Evolutionary conservation across 1,139 yeast species (phyloP), one percentile per base, ranked within the genome.

Genomic region (Saccharomyces hybrid): DNA sequence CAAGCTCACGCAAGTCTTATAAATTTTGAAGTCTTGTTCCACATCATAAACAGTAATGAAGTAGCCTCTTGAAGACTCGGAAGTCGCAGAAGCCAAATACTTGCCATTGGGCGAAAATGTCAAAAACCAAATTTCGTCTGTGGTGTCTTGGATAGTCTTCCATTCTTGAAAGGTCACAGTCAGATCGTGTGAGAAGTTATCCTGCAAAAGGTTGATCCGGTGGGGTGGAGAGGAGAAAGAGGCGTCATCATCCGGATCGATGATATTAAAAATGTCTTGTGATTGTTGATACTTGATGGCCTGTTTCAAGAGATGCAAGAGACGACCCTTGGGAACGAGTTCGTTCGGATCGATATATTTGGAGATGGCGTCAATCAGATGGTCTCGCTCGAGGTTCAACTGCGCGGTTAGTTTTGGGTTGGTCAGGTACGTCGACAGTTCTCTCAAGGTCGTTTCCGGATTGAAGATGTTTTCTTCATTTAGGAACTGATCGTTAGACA

Each of bases 111-210:
- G 88, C 2, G 95, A 86, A 66, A 88, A 90, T 57, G 81, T 80
- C 14, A 86, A 76, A 64, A 78, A 85, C 97, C 97, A 91, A 5
- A 88, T 95, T 67, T 91, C 97, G 62, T 86, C 83, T 0, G 75
- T 71, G 65, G 88, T 95, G 52, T 76, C 75, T 2, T 72, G 66
- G 25, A 89, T 62, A 0, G 75, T 68, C 51, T 74, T 73, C 2
- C 74, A 59, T 27, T 57, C 67, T n/a, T 54, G 57, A 54, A 68
- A 67, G 23, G 59, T 54, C 23, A 66, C 60, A 27, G 62, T 59
- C 28, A 58, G 59, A 28, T 60, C 61, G 31, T 61, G 59, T 5
- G 67, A 58, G 13, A 56, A 54, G 48, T 66, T 64, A 50, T 68
- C 70, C 52, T 68, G 70, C 20, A 68, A 55, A 25, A 68, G 51